Percentiles rank a stretch among this genome's conserved stretches.
phyloP scores from a whole-genome alignment of 2,329 filamentous ascomycete genomes.

The Massarina eburnea region DNA sequence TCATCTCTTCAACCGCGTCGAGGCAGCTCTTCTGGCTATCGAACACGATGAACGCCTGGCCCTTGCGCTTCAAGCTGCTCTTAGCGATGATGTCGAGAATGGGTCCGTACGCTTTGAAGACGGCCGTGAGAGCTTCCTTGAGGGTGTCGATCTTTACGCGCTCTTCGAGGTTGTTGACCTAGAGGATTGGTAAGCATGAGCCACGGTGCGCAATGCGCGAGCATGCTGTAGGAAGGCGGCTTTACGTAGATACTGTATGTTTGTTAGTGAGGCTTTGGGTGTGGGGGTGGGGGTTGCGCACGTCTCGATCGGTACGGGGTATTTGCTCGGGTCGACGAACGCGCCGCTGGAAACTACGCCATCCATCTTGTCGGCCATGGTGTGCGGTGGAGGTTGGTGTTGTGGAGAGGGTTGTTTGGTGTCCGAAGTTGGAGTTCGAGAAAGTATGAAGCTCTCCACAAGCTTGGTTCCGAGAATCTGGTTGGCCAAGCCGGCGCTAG shows the following conservation, averaged over 20 bases:
- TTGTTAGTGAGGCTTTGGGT: constrained; percentile 34
- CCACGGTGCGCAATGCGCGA: constrained; percentile 25
- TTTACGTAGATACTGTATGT: constrained; percentile 39
- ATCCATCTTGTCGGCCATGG: constrained; percentile 42
- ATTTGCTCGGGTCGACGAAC: constrained; percentile 32
- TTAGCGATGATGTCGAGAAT: constrained; percentile 86
- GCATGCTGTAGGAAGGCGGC: constrained; percentile 16
- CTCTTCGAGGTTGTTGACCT: constrained; percentile 86
- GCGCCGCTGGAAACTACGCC: constrained; percentile 27
- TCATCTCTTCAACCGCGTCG: constrained; percentile 81
- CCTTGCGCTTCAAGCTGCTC: constrained; percentile 87
- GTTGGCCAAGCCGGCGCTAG: too few relatives aligned
- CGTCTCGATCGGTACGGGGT: constrained; percentile 41
- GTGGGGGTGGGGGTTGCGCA: constrained; percentile 21
- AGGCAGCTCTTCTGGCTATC: constrained; percentile 77
- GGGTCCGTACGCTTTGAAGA: constrained; percentile 88
- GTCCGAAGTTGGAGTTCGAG: constrained; percentile 1
- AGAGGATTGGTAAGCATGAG: constrained; percentile 18
- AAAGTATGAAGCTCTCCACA: constrained; percentile 9
- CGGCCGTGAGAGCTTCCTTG: constrained; percentile 68
- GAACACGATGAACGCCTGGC: constrained; percentile 94
- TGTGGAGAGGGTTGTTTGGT: constrained; percentile 2
- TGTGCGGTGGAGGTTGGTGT: constrained; percentile 9
- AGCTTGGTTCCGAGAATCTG: too few relatives aligned
- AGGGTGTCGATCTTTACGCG: constrained; percentile 80